A percentile compares a stretch with the other conserved stretches of the same genome.
Evolutionary conservation across 2,329 filamentous ascomycete species (phyloP).

Genomic region (Colletotrichum filicis): DNA sequence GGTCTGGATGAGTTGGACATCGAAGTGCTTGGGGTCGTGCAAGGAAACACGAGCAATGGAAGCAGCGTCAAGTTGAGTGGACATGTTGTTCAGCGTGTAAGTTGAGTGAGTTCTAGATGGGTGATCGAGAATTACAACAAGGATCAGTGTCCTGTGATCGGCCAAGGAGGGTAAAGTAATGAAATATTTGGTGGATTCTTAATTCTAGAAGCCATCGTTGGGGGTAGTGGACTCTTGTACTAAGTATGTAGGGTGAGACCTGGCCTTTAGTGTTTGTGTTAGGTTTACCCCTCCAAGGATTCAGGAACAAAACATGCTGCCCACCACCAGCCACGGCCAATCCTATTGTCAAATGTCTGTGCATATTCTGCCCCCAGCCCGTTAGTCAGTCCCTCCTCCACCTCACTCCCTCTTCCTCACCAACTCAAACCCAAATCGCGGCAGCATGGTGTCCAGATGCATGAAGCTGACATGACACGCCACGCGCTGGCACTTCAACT

Average conservation of each 20-base stretch:
- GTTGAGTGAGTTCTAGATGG: background rate
- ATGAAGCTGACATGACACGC: constrained; percentile 17
- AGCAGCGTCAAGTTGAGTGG: constrained; percentile 40
- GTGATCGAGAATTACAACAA: background rate
- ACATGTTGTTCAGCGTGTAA: background rate
- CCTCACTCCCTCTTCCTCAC: background rate
- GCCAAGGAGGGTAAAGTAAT: background rate
- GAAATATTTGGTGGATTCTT: too few species aligned
- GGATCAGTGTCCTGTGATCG: background rate
- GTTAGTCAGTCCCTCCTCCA: too few species aligned
- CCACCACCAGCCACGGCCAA: too few species aligned
- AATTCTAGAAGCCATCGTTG: too few species aligned
- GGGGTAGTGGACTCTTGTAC: too few species aligned
- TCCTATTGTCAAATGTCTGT: too few species aligned
- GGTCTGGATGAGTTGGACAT: constrained; percentile 2
- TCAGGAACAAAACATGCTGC: too few species aligned
- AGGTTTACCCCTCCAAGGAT: too few species aligned
- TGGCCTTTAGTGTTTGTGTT: too few species aligned
- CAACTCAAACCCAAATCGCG: constrained; percentile 23
- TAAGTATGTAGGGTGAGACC: too few species aligned
- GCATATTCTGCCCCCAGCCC: too few species aligned
- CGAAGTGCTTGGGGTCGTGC: constrained; percentile 16
- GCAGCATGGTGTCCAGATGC: constrained; percentile 14
- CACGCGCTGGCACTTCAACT: constrained; percentile 21
- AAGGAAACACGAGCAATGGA: constrained; percentile 31